phyloP scores from a whole-genome alignment of 2,329 filamentous ascomycete species.

The Colletotrichum neosansevieriae region DNA sequence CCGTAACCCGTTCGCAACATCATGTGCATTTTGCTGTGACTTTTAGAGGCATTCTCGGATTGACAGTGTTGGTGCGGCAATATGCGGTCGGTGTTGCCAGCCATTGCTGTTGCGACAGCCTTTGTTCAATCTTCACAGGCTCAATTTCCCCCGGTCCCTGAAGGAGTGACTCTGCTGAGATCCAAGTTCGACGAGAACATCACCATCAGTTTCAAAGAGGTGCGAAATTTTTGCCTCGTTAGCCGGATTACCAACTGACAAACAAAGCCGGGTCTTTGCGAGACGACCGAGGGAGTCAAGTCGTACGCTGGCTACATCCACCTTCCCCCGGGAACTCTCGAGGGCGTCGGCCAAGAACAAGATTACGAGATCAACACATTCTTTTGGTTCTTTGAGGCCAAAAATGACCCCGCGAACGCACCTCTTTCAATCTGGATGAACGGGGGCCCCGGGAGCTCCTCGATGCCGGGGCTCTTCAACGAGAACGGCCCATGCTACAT shows the following conservation, averaged over 20 bases:
- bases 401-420: slow-evolving; percentile 45
- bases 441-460: slow-evolving; percentile 69
- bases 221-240: slow-evolving; percentile 43
- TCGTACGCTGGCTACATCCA: slow-evolving; percentile 72
- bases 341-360: slow-evolving; percentile 53
- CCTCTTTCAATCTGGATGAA: slow-evolving; percentile 69
- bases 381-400: slow-evolving; percentile 50
- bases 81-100: slow-evolving; percentile 1
- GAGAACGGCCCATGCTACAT: slow-evolving; percentile 67
- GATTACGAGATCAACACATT: slow-evolving; percentile 61
- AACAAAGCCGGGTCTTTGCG: slow-evolving; percentile 64
- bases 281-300: slow-evolving; percentile 67
- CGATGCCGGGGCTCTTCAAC: slow-evolving; percentile 64
- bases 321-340: slow-evolving; percentile 54
- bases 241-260: not conserved
- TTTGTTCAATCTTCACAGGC: slow-evolving; percentile 41
- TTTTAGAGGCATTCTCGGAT: too few relatives aligned
- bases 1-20: not conserved
- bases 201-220: slow-evolving; percentile 70
- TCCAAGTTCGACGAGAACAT: slow-evolving; percentile 70
- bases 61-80: not conserved
- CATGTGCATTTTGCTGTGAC: too few relatives aligned
- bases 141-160: slow-evolving; percentile 44
- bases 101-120: slow-evolving; percentile 44
- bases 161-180: slow-evolving; percentile 57